These are phyloP conservation scores for Fusarium sp. DNA, from an alignment of 2,329 filamentous ascomycete species.

Conservation along the genomic window DNA sequence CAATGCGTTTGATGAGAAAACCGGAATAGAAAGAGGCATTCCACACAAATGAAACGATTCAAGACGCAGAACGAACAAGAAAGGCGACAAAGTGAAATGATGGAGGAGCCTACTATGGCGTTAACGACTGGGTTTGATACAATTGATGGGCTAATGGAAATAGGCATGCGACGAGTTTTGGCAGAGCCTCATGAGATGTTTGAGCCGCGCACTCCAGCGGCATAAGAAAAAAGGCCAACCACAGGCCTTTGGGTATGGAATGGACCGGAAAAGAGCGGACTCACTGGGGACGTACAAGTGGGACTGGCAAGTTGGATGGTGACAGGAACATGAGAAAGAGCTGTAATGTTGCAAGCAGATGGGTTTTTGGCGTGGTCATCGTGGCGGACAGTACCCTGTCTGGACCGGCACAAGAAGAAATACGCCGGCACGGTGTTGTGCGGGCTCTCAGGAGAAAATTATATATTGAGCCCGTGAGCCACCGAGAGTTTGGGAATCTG, in stretches of 20 bases:
- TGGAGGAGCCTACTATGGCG: constrained; percentile 29
- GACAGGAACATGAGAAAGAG: constrained; percentile 16
- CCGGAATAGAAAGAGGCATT: constrained; percentile 46
- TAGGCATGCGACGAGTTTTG: constrained; percentile 29
- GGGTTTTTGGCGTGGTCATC: constrained; percentile 32
- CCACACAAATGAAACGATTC: constrained; percentile 34
- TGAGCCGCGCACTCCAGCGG: constrained; percentile 37
- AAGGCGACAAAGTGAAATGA: constrained; percentile 25
- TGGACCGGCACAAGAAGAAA: constrained; percentile 35
- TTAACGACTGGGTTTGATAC: constrained; percentile 37
- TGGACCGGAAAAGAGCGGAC: constrained; percentile 42
- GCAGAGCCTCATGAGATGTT: constrained; percentile 43
- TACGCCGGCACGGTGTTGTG: constrained; percentile 34
- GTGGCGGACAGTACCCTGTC: constrained; percentile 40
- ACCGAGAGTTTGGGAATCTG: not conserved
- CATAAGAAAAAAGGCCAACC: constrained; percentile 24
- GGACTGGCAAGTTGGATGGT: constrained; percentile 29
- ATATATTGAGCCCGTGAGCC: constrained; percentile 37
- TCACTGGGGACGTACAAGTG: constrained; percentile 20
- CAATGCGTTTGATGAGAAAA: constrained; percentile 39
- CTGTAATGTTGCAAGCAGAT: constrained; percentile 33
- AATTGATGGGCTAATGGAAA: constrained; percentile 46
- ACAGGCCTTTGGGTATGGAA: constrained; percentile 12
- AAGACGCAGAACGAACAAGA: constrained; percentile 9
- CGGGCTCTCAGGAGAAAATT: constrained; percentile 16